phyloP scores from a whole-genome alignment of 1,139 yeast species.

The Yamadazyma triangularis region DNA sequence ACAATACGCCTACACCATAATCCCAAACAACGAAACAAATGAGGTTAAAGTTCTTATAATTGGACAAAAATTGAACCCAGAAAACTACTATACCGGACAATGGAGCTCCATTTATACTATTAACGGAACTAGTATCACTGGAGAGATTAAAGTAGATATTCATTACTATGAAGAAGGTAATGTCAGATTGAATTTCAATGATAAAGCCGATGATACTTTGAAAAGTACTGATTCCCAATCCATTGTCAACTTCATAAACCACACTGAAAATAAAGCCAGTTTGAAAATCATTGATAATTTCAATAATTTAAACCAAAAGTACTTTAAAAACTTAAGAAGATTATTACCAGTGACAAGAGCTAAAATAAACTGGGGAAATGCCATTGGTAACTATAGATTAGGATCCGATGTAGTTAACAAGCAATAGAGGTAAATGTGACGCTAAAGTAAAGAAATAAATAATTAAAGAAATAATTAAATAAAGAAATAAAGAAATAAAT shows the following conservation, averaged over 20 bases:
- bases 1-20: slow-evolving; percentile 40
- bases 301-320: slow-evolving; percentile 67
- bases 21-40: slow-evolving; percentile 24
- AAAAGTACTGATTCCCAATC: slow-evolving; percentile 18
- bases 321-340: slow-evolving; percentile 82
- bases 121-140: slow-evolving; percentile 38
- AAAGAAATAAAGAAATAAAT: too few species aligned
- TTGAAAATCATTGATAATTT: slow-evolving; percentile 59
- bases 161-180: slow-evolving; percentile 97
- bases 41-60: slow-evolving; percentile 46
- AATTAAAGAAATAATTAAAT: too few species aligned
- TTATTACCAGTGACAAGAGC: slow-evolving; percentile 89
- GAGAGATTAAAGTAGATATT: slow-evolving; percentile 62
- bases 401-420: slow-evolving; percentile 75
- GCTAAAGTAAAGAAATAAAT: too few species aligned
- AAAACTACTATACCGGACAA: slow-evolving; percentile 84
- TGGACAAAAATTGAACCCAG: slow-evolving; percentile 70
- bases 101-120: slow-evolving; percentile 72
- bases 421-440: too few species aligned
- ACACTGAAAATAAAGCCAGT: slow-evolving; percentile 61
- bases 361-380: slow-evolving; percentile 92
- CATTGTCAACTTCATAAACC: slow-evolving; percentile 50
- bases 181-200: slow-evolving; percentile 65
- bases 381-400: slow-evolving; percentile 82
- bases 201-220: slow-evolving; percentile 24